Evolutionary conservation across 2,329 filamentous ascomycete genomes (phyloP).

Genomic region (Cladosporium colombiae): DNA sequence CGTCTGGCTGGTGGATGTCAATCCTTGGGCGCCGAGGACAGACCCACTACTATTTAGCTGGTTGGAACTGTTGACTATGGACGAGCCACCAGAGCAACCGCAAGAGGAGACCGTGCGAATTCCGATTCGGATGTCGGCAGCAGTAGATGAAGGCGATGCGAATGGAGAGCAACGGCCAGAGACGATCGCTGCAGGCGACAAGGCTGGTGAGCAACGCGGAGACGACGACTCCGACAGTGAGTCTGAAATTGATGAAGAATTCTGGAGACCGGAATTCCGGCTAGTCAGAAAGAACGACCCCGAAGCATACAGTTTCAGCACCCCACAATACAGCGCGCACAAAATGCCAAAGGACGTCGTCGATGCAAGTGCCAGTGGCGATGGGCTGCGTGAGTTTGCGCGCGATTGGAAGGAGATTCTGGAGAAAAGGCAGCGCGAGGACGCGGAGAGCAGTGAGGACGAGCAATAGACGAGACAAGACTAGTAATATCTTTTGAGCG

Average conservation of each 20-base stretch:
- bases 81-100: constrained; percentile 53
- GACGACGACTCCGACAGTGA: constrained; percentile 38
- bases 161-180: background rate
- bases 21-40: constrained; percentile 88
- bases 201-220: constrained; percentile 15
- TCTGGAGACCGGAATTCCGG: constrained; percentile 73
- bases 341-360: constrained; percentile 95
- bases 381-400: constrained; percentile 76
- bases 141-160: background rate
- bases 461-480: background rate
- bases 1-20: constrained; percentile 89
- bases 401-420: constrained; percentile 51
- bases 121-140: constrained; percentile 9
- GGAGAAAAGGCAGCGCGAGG: constrained; percentile 43
- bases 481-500: background rate
- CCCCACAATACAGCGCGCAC: constrained; percentile 88
- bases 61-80: constrained; percentile 77
- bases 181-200: constrained; percentile 1
- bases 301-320: constrained; percentile 81
- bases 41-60: constrained; percentile 89
- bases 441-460: constrained; percentile 32
- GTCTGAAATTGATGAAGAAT: constrained; percentile 53
- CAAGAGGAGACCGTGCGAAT: constrained; percentile 22
- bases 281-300: constrained; percentile 83
- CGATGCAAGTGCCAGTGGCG: constrained; percentile 59